phyloP scores from a whole-genome alignment of 139 green algal genomes.

The Coccomyxa sp. region DNA sequence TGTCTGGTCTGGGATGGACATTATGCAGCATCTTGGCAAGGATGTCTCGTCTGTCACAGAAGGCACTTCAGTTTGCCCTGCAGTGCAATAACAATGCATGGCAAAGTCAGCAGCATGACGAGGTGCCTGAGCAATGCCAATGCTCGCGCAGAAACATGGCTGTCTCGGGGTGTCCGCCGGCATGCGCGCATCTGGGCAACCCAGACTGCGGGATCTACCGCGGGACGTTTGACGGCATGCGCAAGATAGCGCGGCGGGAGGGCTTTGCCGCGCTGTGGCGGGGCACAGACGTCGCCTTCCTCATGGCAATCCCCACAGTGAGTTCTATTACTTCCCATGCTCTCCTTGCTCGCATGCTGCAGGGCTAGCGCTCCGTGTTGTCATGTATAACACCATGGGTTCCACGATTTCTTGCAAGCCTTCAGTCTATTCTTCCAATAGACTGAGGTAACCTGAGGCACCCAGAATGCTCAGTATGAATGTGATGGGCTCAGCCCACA shows the following conservation, averaged over 20 bases:
- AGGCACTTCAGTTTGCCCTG: neutral
- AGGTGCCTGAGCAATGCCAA: neutral
- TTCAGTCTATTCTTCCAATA: no score
- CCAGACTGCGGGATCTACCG: slow-evolving; percentile 6
- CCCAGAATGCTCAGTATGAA: no score
- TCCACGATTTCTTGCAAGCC: no score
- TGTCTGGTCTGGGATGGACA: no score
- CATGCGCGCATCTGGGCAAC: slow-evolving; percentile 11
- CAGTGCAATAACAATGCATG: no score
- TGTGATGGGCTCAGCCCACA: neutral
- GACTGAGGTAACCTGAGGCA: no score
- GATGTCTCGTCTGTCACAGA: no score
- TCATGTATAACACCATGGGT: no score
- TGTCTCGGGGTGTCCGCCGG: slow-evolving; percentile 28
- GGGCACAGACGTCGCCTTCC: slow-evolving; percentile 64
- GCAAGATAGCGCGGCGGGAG: slow-evolving; percentile 50
- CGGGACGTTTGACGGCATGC: slow-evolving; percentile 34
- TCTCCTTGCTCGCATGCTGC: no score
- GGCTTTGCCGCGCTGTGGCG: slow-evolving; percentile 68
- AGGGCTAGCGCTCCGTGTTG: no score
- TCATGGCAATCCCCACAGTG: slow-evolving; percentile 77
- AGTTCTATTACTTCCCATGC: no score
- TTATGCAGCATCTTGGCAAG: no score
- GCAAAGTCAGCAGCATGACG: neutral
- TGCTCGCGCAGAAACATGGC: slow-evolving; percentile 33